phyloP scores from a whole-genome alignment of 768 basidiomycete species.

The Gyrodon lividus region DNA sequence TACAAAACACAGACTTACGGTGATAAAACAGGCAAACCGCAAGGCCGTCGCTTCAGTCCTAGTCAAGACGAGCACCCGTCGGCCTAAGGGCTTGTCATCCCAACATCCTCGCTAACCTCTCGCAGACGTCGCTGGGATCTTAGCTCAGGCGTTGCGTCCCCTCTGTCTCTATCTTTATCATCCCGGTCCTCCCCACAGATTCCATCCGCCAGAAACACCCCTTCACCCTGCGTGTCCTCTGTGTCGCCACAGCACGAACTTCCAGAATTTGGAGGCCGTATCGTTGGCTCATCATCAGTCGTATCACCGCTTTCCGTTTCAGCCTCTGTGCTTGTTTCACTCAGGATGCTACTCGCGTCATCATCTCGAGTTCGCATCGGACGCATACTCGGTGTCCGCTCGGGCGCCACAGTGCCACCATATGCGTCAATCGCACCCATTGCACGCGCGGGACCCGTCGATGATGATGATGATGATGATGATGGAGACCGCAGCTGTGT shows the following conservation, averaged over 20 bases:
- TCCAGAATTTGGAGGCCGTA: constrained; percentile 49
- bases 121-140: constrained; percentile 29
- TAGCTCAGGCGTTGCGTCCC: constrained; percentile 33
- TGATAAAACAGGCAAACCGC: constrained; percentile 13
- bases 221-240: constrained; percentile 34
- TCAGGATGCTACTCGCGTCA: constrained; percentile 33
- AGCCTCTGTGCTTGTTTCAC: constrained; percentile 45
- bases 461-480: constrained; percentile 14
- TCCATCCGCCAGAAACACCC: constrained; percentile 23
- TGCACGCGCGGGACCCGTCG: constrained; percentile 40
- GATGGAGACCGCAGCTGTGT: constrained; percentile 18
- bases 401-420: constrained; percentile 41
- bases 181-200: constrained; percentile 14
- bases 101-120: constrained; percentile 31
- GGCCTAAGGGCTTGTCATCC: constrained; percentile 30
- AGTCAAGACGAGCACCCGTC: not conserved
- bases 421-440: constrained; percentile 59
- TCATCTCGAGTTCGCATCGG: constrained; percentile 27
- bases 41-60: not conserved
- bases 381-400: constrained; percentile 28
- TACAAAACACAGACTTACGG: constrained; percentile 11
- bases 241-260: constrained; percentile 39
- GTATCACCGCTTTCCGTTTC: constrained; percentile 57
- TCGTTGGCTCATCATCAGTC: constrained; percentile 84
- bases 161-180: constrained; percentile 28